Evolutionary conservation across 257 asterid genomes (phyloP).

Genomic region (Gynochthodes officinalis): DNA sequence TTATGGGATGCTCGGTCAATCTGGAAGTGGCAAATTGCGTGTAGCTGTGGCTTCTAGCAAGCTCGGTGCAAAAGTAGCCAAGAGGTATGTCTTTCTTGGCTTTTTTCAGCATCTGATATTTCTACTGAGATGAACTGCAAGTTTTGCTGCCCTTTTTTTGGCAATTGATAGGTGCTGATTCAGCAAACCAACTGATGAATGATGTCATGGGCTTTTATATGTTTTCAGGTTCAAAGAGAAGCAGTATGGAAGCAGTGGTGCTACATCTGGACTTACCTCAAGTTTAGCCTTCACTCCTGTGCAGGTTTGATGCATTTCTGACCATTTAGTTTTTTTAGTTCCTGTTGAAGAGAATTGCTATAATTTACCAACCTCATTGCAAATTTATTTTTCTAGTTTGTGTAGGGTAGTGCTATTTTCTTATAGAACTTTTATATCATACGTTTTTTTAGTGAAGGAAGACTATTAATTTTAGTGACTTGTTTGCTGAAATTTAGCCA

Average conservation of each 20-base stretch:
- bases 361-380: not conserved
- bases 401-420: not conserved
- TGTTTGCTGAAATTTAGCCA: not conserved
- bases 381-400: not conserved
- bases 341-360: not conserved
- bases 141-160: not conserved
- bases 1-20: slow-evolving; percentile 99
- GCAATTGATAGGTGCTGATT: slow-evolving; percentile 2
- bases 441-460: not conserved
- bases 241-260: slow-evolving; percentile 75
- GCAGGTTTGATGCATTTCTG: slow-evolving; percentile 54
- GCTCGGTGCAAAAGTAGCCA: slow-evolving; percentile 88
- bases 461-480: not conserved
- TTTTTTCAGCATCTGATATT: slow-evolving; percentile 10
- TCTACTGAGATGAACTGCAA: not conserved
- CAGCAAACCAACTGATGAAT: not conserved
- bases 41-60: slow-evolving; percentile 75
- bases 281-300: slow-evolving; percentile 98
- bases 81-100: slow-evolving; percentile 46
- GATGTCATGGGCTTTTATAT: slow-evolving; percentile 9
- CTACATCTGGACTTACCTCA: slow-evolving; percentile 94
- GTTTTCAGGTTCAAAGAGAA: slow-evolving; percentile 73
- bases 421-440: not conserved
- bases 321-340: not conserved
- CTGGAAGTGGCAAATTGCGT: slow-evolving; percentile 94